Evolutionary conservation across 305 asterid species (phyloP).

Genomic region (Fraxinus dipetala): DNA sequence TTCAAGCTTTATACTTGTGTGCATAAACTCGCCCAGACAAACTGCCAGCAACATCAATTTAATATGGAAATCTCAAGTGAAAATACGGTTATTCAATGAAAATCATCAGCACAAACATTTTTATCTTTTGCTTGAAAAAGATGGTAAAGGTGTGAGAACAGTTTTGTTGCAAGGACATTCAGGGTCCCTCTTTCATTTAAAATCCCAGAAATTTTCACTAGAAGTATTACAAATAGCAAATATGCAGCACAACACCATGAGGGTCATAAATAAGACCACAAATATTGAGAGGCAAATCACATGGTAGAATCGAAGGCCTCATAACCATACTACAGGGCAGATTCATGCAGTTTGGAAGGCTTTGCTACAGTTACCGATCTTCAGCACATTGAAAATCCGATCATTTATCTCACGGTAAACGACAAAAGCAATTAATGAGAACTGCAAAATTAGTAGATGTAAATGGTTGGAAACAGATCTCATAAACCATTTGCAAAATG

Average conservation of each 20-base stretch:
- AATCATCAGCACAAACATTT: background rate
- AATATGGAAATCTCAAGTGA: background rate
- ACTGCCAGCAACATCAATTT: background rate
- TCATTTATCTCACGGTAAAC: slow-evolving; percentile 1
- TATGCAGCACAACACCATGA: background rate
- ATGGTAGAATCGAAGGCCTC: slow-evolving; percentile 1
- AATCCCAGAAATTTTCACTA: background rate
- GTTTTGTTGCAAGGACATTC: background rate
- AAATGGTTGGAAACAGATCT: background rate
- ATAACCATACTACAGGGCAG: background rate
- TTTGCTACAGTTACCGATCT: slow-evolving; percentile 10
- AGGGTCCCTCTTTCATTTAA: background rate
- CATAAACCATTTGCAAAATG: slow-evolving; percentile 10
- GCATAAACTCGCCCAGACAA: background rate
- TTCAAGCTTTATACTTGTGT: background rate
- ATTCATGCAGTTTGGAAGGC: slow-evolving; percentile 9
- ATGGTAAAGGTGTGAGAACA: background rate
- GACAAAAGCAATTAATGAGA: background rate
- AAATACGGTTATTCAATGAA: background rate
- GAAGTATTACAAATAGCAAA: background rate
- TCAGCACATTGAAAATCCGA: background rate
- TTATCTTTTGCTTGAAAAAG: background rate
- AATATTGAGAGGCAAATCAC: background rate
- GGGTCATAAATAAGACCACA: background rate
- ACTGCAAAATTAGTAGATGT: background rate